phyloP scores from a whole-genome alignment of 352 stramenopile species.

The Sclerospora graminicola region DNA sequence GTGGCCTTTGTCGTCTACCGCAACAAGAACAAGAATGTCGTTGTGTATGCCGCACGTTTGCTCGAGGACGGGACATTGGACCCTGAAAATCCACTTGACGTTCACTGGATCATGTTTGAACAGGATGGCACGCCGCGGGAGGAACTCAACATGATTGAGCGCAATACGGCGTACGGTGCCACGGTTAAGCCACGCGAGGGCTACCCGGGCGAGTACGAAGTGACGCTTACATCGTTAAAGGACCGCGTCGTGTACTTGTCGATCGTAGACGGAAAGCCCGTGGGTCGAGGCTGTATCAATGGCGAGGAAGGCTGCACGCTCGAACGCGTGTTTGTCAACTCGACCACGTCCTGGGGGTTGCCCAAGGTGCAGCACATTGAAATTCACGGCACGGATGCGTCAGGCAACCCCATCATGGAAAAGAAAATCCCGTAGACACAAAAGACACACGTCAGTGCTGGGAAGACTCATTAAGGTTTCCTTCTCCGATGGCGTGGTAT shows the following conservation, averaged over 20 bases:
- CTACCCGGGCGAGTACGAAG: constrained; percentile 62
- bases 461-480: no score
- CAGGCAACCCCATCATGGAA: constrained; percentile 63
- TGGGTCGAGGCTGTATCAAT: constrained; percentile 65
- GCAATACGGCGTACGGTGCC: constrained; percentile 74
- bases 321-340: constrained; percentile 78
- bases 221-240: constrained; percentile 73
- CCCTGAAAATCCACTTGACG: constrained; percentile 58
- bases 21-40: constrained; percentile 88
- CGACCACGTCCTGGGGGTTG: constrained; percentile 79
- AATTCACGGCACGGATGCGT: constrained; percentile 68
- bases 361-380: constrained; percentile 86
- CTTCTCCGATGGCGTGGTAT: no score
- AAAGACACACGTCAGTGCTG: no score
- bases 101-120: constrained; percentile 88
- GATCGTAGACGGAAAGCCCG: constrained; percentile 65
- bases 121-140: constrained; percentile 69
- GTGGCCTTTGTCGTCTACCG: constrained; percentile 79
- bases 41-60: constrained; percentile 68
- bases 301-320: constrained; percentile 55
- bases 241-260: constrained; percentile 68
- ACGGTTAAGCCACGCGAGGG: constrained; percentile 59
- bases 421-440: constrained; percentile 69
- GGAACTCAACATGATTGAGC: constrained; percentile 82
- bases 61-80: constrained; percentile 55